Evolutionary conservation across 2,329 filamentous ascomycete genomes (phyloP).

Genomic region (Albophoma yamanashiensis): DNA sequence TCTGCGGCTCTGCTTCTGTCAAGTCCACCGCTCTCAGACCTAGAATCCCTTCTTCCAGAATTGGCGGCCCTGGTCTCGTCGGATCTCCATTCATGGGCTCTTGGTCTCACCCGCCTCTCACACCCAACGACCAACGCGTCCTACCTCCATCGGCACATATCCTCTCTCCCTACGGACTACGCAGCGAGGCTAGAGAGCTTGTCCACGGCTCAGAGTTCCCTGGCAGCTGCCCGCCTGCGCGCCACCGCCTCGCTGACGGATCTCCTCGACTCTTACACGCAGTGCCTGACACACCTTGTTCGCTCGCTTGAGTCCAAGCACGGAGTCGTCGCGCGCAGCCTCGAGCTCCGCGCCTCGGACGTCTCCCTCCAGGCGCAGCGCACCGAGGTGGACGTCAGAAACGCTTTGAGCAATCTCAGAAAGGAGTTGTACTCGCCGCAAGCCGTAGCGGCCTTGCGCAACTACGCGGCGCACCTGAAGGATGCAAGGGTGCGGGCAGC

Average conservation of each 20-base stretch:
- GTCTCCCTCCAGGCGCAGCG: slow-evolving; percentile 31
- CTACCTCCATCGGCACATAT: slow-evolving; percentile 46
- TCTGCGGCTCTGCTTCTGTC: slow-evolving; percentile 34
- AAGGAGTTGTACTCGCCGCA: slow-evolving; percentile 35
- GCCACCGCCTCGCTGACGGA: slow-evolving; percentile 23
- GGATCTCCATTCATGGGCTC: slow-evolving; percentile 37
- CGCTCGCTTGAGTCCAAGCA: slow-evolving; percentile 44
- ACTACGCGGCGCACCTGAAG: slow-evolving; percentile 37
- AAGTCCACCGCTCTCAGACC: slow-evolving; percentile 35
- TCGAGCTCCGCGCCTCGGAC: slow-evolving; percentile 39
- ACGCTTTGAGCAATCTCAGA: slow-evolving; percentile 21
- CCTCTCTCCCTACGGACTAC: slow-evolving; percentile 32
- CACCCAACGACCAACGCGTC: slow-evolving; percentile 41
- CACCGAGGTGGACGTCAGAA: slow-evolving; percentile 26
- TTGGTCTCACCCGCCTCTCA: slow-evolving; percentile 34
- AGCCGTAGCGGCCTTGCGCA: slow-evolving; percentile 28
- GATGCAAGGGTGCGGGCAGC: slow-evolving; percentile 34
- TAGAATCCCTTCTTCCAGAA: slow-evolving; percentile 35
- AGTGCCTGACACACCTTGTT: slow-evolving; percentile 31
- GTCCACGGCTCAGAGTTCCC: slow-evolving; percentile 14
- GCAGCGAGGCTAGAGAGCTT: slow-evolving; percentile 24
- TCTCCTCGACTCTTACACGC: slow-evolving; percentile 29
- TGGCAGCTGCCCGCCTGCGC: slow-evolving; percentile 28
- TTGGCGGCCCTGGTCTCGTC: slow-evolving; percentile 37
- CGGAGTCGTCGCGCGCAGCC: slow-evolving; percentile 36